A percentile compares a stretch with the other conserved stretches of the same genome.
Conservation (phyloP, 108 stramenopile genomes). For the Skeletonema potamos region DNA sequence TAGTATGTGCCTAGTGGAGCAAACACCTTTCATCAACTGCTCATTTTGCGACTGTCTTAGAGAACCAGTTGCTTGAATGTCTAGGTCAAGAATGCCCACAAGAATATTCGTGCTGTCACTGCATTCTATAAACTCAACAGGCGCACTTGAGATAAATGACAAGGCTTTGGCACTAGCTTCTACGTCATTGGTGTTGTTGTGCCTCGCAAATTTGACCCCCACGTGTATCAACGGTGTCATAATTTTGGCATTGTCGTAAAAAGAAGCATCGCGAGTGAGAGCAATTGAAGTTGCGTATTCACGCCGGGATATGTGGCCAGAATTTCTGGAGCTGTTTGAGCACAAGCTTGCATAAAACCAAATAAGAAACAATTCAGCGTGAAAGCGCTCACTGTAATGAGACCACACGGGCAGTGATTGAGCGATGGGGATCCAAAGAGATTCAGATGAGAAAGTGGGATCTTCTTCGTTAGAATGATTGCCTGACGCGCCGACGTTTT, state of each 20-base stretch:
- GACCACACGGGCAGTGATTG: slow-evolving; percentile 41
- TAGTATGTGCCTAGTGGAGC: slow-evolving; percentile 9
- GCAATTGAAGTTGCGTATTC: slow-evolving; percentile 18
- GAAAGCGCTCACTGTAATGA: slow-evolving; percentile 29
- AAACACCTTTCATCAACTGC: slow-evolving; percentile 11
- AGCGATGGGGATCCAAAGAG: slow-evolving; percentile 28
- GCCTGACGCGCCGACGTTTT: background rate
- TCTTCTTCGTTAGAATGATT: background rate
- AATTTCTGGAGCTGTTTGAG: background rate
- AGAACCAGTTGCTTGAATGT: slow-evolving; percentile 10
- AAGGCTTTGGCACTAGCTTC: slow-evolving; percentile 9
- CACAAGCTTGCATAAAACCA: slow-evolving; percentile 38
- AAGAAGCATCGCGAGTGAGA: slow-evolving; percentile 45
- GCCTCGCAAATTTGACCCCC: slow-evolving; percentile 24
- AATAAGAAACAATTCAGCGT: slow-evolving; percentile 32
- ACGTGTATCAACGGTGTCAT: slow-evolving; percentile 24
- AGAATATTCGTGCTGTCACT: slow-evolving; percentile 17
- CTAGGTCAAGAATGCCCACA: slow-evolving; percentile 21
- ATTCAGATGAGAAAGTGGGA: slow-evolving; percentile 3
- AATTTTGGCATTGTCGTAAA: slow-evolving; percentile 31
- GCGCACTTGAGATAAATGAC: slow-evolving; percentile 38
- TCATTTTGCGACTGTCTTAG: background rate
- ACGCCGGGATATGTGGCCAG: background rate
- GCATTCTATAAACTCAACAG: slow-evolving; percentile 9
- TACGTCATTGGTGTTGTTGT: background rate